These are phyloP conservation scores for Pestalotiopsis fici DNA, from an alignment of 2,329 filamentous ascomycete species.

Conservation along the genomic window DNA sequence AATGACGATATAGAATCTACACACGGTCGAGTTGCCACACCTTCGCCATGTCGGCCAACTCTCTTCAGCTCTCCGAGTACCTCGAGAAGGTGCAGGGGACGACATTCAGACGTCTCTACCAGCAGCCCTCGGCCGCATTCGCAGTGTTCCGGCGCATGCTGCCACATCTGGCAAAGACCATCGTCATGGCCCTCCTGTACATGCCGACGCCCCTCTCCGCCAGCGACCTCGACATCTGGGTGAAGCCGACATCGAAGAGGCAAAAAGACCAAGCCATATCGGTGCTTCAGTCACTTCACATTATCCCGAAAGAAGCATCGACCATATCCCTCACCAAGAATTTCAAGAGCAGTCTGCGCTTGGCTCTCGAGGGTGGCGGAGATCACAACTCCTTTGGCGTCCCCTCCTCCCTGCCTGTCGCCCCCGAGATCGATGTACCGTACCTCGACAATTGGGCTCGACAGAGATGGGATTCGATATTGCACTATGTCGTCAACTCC, in stretches of 20 bases:
- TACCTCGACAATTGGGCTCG: conserved; percentile 86
- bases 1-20: background rate
- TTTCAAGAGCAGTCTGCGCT: conserved; percentile 80
- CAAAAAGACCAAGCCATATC: conserved; percentile 83
- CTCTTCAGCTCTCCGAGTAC: conserved; percentile 77
- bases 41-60: conserved; percentile 32
- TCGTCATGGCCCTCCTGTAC: conserved; percentile 95
- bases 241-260: conserved; percentile 65
- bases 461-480: conserved; percentile 90
- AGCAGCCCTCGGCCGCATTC: conserved; percentile 91
- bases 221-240: conserved; percentile 83
- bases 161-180: conserved; percentile 87
- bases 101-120: conserved; percentile 89
- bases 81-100: conserved; percentile 88
- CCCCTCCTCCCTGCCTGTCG: conserved; percentile 66
- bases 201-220: conserved; percentile 78
- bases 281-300: conserved; percentile 83
- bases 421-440: conserved; percentile 64
- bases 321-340: conserved; percentile 78
- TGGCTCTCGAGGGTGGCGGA: conserved; percentile 86
- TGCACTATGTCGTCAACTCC: conserved; percentile 91
- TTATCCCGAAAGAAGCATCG: conserved; percentile 68
- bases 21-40: background rate
- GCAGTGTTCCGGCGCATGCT: conserved; percentile 98
- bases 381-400: conserved; percentile 89